Base-by-base conservation (phyloP, 2,329 filamentous ascomycete species). In the Microascus cirrosus region DNA sequence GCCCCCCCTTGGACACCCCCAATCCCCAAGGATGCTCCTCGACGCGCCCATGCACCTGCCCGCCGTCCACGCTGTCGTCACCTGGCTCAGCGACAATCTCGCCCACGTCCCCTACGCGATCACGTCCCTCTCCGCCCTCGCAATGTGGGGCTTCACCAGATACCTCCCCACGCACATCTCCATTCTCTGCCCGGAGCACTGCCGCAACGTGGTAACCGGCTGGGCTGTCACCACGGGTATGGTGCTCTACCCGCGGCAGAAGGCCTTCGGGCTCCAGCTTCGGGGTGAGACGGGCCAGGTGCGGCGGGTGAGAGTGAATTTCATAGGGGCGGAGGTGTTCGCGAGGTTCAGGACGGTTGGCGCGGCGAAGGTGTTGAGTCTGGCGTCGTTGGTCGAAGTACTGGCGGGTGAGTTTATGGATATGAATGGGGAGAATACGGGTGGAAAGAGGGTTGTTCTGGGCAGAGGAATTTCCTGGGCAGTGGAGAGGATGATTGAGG, bases 41-140 rank as follows among this genome's bases (percentile, higher is more conserved):
- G 32, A 57, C 24, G 45, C 48, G 15, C n/a, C 15, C 20, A 57
- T 57, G 55, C 32, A 53, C 51, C 39, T 51, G 2, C 11, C 34
- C 24, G 22, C 51, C 20, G 51, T 54, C 22, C 18, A 22, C 35
- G 39, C 51, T 13, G 32, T 54, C 7, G 56, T 48, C n/a, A 11
- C 52, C 35, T 53, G 52, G 56, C 32, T 53, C 34, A 15, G 12
- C 12, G 54, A 55, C 0, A 65, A 69, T 4, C 70, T 82, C 22
- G 62, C 64, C 20, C 73, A 77, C 63, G 69, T 77, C 1, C 72
- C 69, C 22, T 80, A 78, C 63, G 73, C 73, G 12, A 70, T 82
- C 50, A 71, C 68, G 61, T 79, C 79, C 24, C 67, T 71, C 24
- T 70, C 71, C 0, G 77, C 76, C 13, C 68, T 81, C 60, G 63